Percentiles rank a stretch among this genome's conserved stretches.
These are phyloP conservation scores for Dictyostelium purpureum DNA, from an alignment of 78 protist genomes.

Conservation along the genomic window DNA sequence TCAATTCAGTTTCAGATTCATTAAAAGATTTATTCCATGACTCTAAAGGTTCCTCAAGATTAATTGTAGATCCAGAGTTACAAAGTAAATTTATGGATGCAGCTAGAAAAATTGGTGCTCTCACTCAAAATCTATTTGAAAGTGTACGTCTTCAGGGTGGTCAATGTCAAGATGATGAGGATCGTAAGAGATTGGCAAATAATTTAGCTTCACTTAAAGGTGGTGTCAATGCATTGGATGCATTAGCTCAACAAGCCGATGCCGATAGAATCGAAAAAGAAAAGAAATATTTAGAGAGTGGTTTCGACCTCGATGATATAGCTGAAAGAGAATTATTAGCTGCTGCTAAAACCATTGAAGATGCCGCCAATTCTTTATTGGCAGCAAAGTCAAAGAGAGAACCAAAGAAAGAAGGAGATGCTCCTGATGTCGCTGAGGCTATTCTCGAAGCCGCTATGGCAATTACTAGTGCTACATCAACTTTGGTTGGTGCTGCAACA, in stretches of 20 bases:
- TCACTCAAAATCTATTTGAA: constrained; percentile 65
- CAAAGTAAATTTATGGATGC: constrained; percentile 62
- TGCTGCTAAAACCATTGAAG: constrained; percentile 83
- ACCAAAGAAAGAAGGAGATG: constrained; percentile 71
- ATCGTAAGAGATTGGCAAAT: constrained; percentile 24
- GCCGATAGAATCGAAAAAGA: background rate
- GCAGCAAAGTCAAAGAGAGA: constrained; percentile 60
- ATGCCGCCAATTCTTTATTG: constrained; percentile 76
- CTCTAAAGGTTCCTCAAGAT: constrained; percentile 58
- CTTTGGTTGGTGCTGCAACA: constrained; percentile 86
- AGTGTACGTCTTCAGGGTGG: constrained; percentile 65
- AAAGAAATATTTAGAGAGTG: constrained; percentile 16
- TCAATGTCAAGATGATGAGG: constrained; percentile 80
- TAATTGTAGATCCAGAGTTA: constrained; percentile 23
- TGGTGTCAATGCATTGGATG: constrained; percentile 27
- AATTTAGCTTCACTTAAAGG: background rate
- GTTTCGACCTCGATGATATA: constrained; percentile 79
- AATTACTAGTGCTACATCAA: constrained; percentile 84
- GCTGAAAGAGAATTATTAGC: constrained; percentile 81
- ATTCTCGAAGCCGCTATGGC: constrained; percentile 92
- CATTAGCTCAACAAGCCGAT: constrained; percentile 26
- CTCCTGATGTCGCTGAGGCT: constrained; percentile 79
- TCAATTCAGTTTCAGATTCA: constrained; percentile 8
- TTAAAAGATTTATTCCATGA: constrained; percentile 62
- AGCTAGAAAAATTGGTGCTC: constrained; percentile 51